Evolutionary conservation across 495 filamentous ascomycete genomes (phyloP).

Genomic region (Aspergillus panamensis): DNA sequence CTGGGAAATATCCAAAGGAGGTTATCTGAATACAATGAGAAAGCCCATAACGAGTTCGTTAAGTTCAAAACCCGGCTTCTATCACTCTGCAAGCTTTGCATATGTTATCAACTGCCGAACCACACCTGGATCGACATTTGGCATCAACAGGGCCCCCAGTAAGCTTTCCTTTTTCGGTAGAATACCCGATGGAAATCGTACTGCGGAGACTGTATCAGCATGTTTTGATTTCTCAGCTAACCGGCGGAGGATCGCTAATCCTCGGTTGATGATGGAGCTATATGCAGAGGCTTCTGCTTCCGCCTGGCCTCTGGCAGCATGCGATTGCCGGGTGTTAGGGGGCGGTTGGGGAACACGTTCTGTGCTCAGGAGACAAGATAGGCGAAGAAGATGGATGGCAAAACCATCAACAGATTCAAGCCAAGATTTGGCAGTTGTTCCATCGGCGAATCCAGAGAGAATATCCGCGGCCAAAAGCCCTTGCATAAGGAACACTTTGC

Average conservation of each 20-base stretch:
- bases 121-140: conserved; percentile 55
- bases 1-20: conserved; percentile 23
- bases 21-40: not conserved
- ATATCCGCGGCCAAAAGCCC: conserved; percentile 90
- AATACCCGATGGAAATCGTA: conserved; percentile 57
- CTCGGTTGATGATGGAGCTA: conserved; percentile 61
- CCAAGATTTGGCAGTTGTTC: conserved; percentile 72
- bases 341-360: conserved; percentile 44
- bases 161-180: conserved; percentile 69
- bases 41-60: conserved; percentile 21
- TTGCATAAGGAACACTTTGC: conserved; percentile 86
- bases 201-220: conserved; percentile 44
- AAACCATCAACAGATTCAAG: conserved; percentile 83
- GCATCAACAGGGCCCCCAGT: conserved; percentile 62
- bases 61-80: conserved; percentile 9
- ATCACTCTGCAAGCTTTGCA: conserved; percentile 55
- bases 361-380: conserved; percentile 66
- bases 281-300: conserved; percentile 48
- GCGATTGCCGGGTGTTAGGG: conserved; percentile 32
- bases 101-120: conserved; percentile 72
- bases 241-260: conserved; percentile 64
- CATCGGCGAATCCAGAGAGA: conserved; percentile 69
- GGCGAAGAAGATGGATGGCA: conserved; percentile 67
- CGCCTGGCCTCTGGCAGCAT: conserved; percentile 30
- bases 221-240: conserved; percentile 70